Conservation (phyloP, 2,329 filamentous ascomycete species). For the Fusarium humuli region DNA sequence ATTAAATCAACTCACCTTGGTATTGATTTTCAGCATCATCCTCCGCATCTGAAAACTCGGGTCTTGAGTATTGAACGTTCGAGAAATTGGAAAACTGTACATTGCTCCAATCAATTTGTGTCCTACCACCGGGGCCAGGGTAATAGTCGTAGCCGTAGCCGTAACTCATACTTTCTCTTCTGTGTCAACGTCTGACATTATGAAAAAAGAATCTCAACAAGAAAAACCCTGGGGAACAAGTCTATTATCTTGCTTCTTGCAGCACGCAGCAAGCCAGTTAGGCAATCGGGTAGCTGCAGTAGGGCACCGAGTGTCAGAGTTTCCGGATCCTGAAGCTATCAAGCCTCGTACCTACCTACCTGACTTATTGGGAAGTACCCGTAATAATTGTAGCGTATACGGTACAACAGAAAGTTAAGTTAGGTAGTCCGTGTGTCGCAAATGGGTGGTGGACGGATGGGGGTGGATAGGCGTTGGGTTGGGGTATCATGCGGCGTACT, state of each 20-base stretch:
- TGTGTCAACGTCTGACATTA: constrained; percentile 46
- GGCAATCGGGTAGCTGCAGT: constrained; percentile 51
- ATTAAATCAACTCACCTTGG: constrained; percentile 32
- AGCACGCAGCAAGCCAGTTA: constrained; percentile 46
- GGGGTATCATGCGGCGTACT: constrained; percentile 45
- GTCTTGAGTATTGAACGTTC: constrained; percentile 56
- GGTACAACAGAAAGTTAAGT: not conserved
- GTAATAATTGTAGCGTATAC: constrained; percentile 25
- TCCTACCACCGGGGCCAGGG: constrained; percentile 51
- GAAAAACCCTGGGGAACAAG: constrained; percentile 46
- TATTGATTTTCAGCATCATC: constrained; percentile 39
- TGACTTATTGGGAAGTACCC: constrained; percentile 25
- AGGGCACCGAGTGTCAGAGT: constrained; percentile 45
- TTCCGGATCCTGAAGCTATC: constrained; percentile 35
- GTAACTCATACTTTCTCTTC: constrained; percentile 58
- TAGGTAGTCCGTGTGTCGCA: constrained; percentile 13
- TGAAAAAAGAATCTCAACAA: constrained; percentile 34
- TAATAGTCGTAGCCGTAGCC: constrained; percentile 51
- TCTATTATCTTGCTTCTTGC: constrained; percentile 52
- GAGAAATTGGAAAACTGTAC: constrained; percentile 59
- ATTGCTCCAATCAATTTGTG: constrained; percentile 53
- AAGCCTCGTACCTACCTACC: constrained; percentile 35
- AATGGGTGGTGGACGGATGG: constrained; percentile 27
- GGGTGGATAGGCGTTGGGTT: constrained; percentile 25
- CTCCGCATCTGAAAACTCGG: constrained; percentile 56